Percentiles rank a stretch among this genome's conserved stretches.
Conservation (phyloP, 1,284 basidiomycete species). For the Ganoderma sp. region DNA sequence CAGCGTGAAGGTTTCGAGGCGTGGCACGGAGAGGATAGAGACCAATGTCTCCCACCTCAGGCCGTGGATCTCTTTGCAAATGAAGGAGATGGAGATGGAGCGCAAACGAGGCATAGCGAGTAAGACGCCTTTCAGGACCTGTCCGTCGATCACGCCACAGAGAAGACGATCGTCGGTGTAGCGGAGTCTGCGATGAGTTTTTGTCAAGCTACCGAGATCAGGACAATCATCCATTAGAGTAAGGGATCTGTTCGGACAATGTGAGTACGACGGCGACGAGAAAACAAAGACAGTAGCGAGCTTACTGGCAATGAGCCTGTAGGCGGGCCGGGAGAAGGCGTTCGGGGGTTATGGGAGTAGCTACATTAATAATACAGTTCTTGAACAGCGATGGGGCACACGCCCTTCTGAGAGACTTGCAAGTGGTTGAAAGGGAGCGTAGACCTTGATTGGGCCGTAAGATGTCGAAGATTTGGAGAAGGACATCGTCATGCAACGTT, state of each 20-base stretch:
- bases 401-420: not conserved
- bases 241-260: not conserved
- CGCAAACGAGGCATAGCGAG: not conserved
- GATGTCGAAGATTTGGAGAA: not conserved
- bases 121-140: not conserved
- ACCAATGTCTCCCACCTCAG: not conserved
- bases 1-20: not conserved
- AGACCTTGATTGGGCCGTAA: not conserved
- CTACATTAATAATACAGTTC: not conserved
- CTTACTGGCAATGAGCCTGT: not conserved
- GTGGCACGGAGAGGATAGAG: not conserved
- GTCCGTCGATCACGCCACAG: not conserved
- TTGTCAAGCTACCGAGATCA: not conserved
- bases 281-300: too few species aligned
- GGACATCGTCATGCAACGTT: not conserved
- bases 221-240: not conserved
- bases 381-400: not conserved
- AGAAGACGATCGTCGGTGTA: constrained; percentile 1
- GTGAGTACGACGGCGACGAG: not conserved
- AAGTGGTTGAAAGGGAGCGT: not conserved
- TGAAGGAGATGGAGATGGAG: not conserved
- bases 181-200: not conserved
- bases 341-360: not conserved
- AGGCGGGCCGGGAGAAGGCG: not conserved
- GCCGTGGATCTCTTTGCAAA: not conserved